These are phyloP conservation scores for Macaranga tanarius DNA, from an alignment of 441 rosid species.

Conservation along the genomic window DNA sequence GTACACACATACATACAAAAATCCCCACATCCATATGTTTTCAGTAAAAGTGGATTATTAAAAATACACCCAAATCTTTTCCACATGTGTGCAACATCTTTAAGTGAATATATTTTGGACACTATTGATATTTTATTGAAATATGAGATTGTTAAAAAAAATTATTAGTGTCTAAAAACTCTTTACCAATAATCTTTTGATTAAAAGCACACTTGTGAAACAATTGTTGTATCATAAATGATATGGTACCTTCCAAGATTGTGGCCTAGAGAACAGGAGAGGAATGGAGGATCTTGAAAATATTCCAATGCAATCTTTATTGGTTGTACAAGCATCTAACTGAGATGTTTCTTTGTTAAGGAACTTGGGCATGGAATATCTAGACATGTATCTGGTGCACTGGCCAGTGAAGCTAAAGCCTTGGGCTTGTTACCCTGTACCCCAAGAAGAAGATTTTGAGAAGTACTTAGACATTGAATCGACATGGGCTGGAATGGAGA, in stretches of 20 bases:
- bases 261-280: not conserved
- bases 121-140: not conserved
- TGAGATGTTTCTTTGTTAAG: conserved; percentile 26
- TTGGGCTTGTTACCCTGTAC: conserved; percentile 52
- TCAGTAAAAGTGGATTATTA: not conserved
- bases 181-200: no score
- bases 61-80: conserved; percentile 9
- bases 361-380: conserved; percentile 65
- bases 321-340: not conserved
- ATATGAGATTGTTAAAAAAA: no score
- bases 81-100: not conserved
- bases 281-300: conserved; percentile 8
- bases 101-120: conserved; percentile 9
- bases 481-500: conserved; percentile 84
- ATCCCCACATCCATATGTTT: not conserved
- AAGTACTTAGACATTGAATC: conserved; percentile 48
- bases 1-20: not conserved
- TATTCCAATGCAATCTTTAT: conserved; percentile 1
- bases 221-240: not conserved
- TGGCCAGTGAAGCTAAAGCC: conserved; percentile 90
- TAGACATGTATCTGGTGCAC: conserved; percentile 86
- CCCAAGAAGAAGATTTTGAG: conserved; percentile 71
- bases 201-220: not conserved
- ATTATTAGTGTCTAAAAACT: no score
- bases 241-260: not conserved